phyloP scores from a whole-genome alignment of 2,329 filamentous ascomycete species.

The Pezicula radicicola region DNA sequence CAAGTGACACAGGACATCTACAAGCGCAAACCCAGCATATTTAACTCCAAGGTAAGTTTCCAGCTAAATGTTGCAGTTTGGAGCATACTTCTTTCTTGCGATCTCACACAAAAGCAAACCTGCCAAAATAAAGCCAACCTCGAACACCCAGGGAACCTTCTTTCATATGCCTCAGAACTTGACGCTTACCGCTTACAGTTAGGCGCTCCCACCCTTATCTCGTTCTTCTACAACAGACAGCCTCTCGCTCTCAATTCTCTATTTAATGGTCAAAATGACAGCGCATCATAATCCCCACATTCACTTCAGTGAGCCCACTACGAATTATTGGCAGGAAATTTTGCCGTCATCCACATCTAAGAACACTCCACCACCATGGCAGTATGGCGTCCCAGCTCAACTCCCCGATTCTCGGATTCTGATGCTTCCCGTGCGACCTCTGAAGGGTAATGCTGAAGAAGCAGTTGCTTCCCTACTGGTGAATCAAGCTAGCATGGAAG shows the following conservation, averaged over 20 bases:
- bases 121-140: neutral
- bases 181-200: neutral
- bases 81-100: too few relatives aligned
- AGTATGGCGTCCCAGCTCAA: conserved; percentile 17
- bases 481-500: conserved; percentile 20
- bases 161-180: neutral
- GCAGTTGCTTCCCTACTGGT: conserved; percentile 24
- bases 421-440: conserved; percentile 19
- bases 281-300: neutral
- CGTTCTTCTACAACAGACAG: neutral
- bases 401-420: conserved; percentile 19
- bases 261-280: neutral
- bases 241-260: neutral
- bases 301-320: conserved; percentile 23
- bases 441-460: conserved; percentile 10
- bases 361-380: conserved; percentile 9
- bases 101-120: too few relatives aligned
- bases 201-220: neutral
- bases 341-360: conserved; percentile 1
- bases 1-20: too few relatives aligned
- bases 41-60: too few relatives aligned
- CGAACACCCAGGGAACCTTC: neutral
- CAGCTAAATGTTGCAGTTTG: too few relatives aligned
- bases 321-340: conserved; percentile 23
- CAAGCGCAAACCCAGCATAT: too few relatives aligned